Percentiles rank a stretch among this genome's conserved stretches.
These are phyloP conservation scores for Tuber borchii DNA, from an alignment of 495 filamentous ascomycete genomes.

Conservation along the genomic window DNA sequence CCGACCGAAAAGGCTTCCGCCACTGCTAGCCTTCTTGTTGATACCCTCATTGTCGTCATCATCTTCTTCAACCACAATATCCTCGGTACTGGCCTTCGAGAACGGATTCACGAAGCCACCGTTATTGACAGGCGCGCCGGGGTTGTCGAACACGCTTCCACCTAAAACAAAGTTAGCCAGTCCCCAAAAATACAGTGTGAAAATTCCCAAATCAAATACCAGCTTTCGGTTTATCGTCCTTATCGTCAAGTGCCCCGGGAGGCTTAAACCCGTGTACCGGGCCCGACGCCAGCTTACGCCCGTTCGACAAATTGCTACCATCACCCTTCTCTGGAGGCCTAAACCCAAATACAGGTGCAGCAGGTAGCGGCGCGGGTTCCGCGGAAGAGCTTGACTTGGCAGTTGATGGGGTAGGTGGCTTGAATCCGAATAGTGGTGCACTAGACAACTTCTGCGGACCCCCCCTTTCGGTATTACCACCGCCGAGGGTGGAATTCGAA, in stretches of 20 bases:
- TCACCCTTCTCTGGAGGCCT: constrained; percentile 14
- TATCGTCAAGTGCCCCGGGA: constrained; percentile 10
- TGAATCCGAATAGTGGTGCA: constrained; percentile 25
- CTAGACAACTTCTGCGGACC: constrained; percentile 16
- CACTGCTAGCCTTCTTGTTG: constrained; percentile 20
- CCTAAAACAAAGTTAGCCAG: constrained; percentile 11
- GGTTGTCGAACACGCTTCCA: constrained; percentile 28
- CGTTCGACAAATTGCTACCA: constrained; percentile 1
- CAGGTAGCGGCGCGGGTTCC: neutral
- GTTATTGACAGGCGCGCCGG: constrained; percentile 13
- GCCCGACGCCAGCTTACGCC: constrained; percentile 11
- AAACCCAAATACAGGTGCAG: constrained; percentile 5
- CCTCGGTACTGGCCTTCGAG: constrained; percentile 16
- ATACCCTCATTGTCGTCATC: constrained; percentile 17
- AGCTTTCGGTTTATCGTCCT: constrained; percentile 16
- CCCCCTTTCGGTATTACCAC: neutral
- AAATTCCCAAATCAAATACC: constrained; percentile 10
- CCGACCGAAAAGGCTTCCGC: constrained; percentile 31
- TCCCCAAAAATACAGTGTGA: neutral
- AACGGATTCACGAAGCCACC: constrained; percentile 36
- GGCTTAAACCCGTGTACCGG: constrained; percentile 31
- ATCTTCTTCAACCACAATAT: constrained; percentile 27
- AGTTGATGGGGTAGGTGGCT: constrained; percentile 8
- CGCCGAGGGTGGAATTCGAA: neutral
- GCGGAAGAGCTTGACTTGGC: neutral